Percentiles rank a stretch among this genome's conserved stretches.
These are phyloP conservation scores for Cicer bijugum DNA, from an alignment of 306 rosid species.

Conservation along the genomic window DNA sequence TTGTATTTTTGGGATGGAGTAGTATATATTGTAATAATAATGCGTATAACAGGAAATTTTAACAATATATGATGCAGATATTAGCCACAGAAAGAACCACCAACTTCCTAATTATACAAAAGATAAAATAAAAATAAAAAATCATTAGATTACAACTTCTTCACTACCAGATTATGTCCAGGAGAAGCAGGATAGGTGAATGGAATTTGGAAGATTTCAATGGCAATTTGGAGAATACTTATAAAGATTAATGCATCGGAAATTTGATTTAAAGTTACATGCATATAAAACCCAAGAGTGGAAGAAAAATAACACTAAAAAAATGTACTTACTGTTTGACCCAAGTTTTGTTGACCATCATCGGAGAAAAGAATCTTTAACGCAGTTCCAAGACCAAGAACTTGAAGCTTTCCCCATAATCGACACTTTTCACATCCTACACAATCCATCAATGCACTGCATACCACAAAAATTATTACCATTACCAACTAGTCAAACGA, in stretches of 20 bases:
- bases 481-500: slow-evolving; percentile 21
- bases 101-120: neutral
- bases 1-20: no score
- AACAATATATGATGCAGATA: neutral
- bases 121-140: no score
- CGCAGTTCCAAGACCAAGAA: slow-evolving; percentile 98
- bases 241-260: neutral
- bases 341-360: slow-evolving; percentile 60
- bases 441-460: slow-evolving; percentile 96
- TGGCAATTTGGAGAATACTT: slow-evolving; percentile 13
- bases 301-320: neutral
- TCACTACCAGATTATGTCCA: no score
- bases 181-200: neutral
- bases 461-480: slow-evolving; percentile 40
- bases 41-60: neutral
- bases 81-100: neutral
- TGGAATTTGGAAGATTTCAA: slow-evolving; percentile 6
- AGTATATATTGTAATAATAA: no score
- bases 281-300: no score
- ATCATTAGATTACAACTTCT: no score
- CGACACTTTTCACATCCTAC: slow-evolving; percentile 99
- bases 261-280: neutral
- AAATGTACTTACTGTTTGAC: slow-evolving; percentile 63
- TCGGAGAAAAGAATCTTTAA: slow-evolving; percentile 86
- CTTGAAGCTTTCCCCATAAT: slow-evolving; percentile 99